Evolutionary conservation across 2,329 filamentous ascomycete genomes (phyloP).

Genomic region (Cryphonectria parasitica): DNA sequence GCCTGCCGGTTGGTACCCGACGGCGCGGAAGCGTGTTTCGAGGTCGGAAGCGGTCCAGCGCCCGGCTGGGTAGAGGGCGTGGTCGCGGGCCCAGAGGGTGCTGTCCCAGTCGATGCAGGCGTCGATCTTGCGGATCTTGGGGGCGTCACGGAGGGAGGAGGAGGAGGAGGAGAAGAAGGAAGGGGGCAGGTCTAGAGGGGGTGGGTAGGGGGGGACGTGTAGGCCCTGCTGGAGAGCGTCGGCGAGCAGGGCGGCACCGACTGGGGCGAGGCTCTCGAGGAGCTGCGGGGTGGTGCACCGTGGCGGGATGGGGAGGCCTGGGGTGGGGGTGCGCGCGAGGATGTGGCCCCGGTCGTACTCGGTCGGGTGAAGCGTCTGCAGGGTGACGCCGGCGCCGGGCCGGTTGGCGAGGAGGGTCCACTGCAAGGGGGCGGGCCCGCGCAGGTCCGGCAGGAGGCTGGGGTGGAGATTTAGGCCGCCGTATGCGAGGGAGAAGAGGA

Average conservation of each 20-base stretch:
- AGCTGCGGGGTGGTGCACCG: constrained; percentile 54
- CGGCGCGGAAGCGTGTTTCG: constrained; percentile 57
- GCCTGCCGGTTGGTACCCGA: constrained; percentile 39
- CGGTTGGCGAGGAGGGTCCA: constrained; percentile 73
- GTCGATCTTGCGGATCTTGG: constrained; percentile 72
- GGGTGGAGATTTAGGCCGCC: constrained; percentile 94
- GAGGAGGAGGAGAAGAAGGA: background rate
- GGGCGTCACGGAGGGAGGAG: constrained; percentile 55
- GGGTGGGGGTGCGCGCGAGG: constrained; percentile 68
- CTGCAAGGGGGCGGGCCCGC: constrained; percentile 84
- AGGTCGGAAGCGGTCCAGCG: constrained; percentile 59
- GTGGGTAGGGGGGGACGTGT: constrained; percentile 62
- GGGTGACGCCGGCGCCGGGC: constrained; percentile 70
- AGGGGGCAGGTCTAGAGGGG: background rate
- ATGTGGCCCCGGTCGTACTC: constrained; percentile 80
- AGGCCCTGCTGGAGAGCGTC: constrained; percentile 63
- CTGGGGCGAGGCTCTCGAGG: constrained; percentile 55
- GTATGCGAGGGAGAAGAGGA: constrained; percentile 72
- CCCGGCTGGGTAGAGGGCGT: constrained; percentile 9
- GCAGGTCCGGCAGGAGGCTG: constrained; percentile 83
- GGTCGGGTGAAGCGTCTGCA: constrained; percentile 81
- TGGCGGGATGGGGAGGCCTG: constrained; percentile 56
- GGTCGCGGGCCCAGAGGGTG: constrained; percentile 18
- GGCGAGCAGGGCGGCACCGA: constrained; percentile 74
- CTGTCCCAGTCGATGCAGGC: constrained; percentile 63